Percentiles rank a stretch among this genome's conserved stretches.
phyloP scores from a whole-genome alignment of 139 green algal genomes.

The Chlorella sp. region DNA sequence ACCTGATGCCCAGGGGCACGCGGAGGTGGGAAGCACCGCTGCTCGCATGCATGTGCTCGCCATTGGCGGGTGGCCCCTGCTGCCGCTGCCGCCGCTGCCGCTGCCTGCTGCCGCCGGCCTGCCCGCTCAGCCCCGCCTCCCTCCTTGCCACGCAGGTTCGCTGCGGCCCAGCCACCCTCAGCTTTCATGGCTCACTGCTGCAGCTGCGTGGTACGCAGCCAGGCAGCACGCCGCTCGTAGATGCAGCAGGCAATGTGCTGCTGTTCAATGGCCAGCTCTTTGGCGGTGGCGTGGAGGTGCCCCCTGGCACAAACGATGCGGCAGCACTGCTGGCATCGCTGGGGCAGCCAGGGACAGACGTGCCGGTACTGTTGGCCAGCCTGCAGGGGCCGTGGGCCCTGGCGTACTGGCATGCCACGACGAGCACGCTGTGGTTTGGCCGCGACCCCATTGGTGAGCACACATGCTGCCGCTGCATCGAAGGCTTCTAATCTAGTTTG shows the following conservation, averaged over 20 bases:
- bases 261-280: slow-evolving; percentile 88
- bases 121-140: neutral
- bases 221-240: slow-evolving; percentile 1
- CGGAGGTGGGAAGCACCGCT: neutral
- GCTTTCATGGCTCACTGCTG: slow-evolving; percentile 66
- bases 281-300: slow-evolving; percentile 54
- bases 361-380: slow-evolving; percentile 44
- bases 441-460: slow-evolving; percentile 73
- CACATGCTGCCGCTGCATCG: too few species aligned
- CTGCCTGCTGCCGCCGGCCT: neutral
- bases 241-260: slow-evolving; percentile 65
- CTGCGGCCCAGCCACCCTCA: neutral
- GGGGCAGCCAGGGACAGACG: neutral
- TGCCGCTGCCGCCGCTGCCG: neutral
- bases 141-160: neutral
- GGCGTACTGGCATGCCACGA: slow-evolving; percentile 74
- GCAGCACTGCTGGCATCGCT: slow-evolving; percentile 57
- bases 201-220: slow-evolving; percentile 67
- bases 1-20: neutral
- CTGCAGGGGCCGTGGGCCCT: slow-evolving; percentile 87
- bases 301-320: slow-evolving; percentile 60
- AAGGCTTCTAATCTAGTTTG: too few species aligned
- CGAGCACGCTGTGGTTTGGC: slow-evolving; percentile 76
- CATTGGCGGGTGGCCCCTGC: neutral
- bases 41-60: neutral